phyloP scores from a whole-genome alignment of 805 yeast genomes.

The Kuraishia cidri region DNA sequence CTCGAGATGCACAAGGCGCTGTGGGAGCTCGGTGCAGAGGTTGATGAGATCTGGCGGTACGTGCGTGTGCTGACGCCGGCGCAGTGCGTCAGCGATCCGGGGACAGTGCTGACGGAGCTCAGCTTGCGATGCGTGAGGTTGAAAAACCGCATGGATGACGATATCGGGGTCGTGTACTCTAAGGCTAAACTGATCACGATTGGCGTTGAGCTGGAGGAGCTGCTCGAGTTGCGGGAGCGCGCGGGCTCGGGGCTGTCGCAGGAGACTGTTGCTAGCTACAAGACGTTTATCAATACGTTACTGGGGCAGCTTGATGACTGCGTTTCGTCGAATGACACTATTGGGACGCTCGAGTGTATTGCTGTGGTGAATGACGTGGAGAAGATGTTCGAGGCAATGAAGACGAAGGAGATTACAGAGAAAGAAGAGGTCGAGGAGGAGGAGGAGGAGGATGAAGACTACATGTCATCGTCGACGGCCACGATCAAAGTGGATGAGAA shows the following conservation, averaged over 20 bases:
- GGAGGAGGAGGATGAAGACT: slow-evolving; percentile 3
- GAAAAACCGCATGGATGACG: slow-evolving; percentile 40
- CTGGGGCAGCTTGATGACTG: slow-evolving; percentile 50
- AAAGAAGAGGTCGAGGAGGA: slow-evolving; percentile 1
- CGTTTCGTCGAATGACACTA: slow-evolving; percentile 41
- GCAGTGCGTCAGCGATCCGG: slow-evolving; percentile 45
- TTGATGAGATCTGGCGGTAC: slow-evolving; percentile 35
- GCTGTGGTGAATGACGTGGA: slow-evolving; percentile 64
- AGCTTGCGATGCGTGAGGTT: slow-evolving; percentile 35
- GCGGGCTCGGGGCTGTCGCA: slow-evolving; percentile 21
- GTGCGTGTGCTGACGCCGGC: slow-evolving; percentile 29
- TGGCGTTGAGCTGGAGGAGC: slow-evolving; percentile 48
- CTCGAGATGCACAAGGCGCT: slow-evolving; percentile 33
- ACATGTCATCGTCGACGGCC: no score
- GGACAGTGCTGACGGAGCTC: slow-evolving; percentile 36
- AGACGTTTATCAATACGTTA: slow-evolving; percentile 47
- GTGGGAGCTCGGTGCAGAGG: slow-evolving; percentile 30
- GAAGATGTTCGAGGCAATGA: slow-evolving; percentile 58
- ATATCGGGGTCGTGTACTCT: slow-evolving; percentile 49
- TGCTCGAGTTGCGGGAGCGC: slow-evolving; percentile 11
- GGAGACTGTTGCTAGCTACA: slow-evolving; percentile 39
- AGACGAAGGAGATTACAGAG: slow-evolving; percentile 7
- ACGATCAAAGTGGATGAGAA: no score
- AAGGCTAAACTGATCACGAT: slow-evolving; percentile 57
- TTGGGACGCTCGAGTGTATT: slow-evolving; percentile 56